phyloP scores from a whole-genome alignment of 495 filamentous ascomycete genomes.

The Mytilinidion resinicola region DNA sequence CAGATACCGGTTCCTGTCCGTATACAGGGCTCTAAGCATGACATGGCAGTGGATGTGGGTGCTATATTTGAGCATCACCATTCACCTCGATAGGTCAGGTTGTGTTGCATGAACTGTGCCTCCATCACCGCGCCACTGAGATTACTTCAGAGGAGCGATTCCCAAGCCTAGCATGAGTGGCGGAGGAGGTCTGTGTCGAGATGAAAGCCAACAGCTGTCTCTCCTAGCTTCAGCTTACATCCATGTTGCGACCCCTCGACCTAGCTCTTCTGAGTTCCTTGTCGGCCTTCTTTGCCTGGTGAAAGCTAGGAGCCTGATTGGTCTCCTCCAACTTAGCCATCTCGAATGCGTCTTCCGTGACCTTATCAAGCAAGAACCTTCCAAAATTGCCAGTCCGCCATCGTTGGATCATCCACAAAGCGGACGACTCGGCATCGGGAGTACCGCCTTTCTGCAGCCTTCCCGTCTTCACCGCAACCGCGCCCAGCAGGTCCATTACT shows the following conservation, averaged over 20 bases:
- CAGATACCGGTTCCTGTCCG: too few species aligned
- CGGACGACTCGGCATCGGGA: constrained; percentile 65
- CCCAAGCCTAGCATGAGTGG: too few species aligned
- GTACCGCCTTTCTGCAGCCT: constrained; percentile 68
- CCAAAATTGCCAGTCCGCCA: constrained; percentile 76
- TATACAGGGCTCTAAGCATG: too few species aligned
- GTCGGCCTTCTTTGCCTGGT: constrained; percentile 34
- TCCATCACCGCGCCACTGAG: too few species aligned
- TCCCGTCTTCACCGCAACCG: constrained; percentile 65
- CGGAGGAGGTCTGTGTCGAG: too few species aligned
- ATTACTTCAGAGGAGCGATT: too few species aligned
- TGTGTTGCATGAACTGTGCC: too few species aligned
- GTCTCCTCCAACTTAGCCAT: constrained; percentile 32
- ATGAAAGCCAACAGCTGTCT: too few species aligned
- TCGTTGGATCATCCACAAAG: constrained; percentile 75
- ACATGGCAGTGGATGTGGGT: too few species aligned
- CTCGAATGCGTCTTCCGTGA: constrained; percentile 52
- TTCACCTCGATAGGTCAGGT: too few species aligned
- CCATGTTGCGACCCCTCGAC: background rate
- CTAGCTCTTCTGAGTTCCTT: constrained; percentile 26
- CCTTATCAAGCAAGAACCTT: constrained; percentile 71
- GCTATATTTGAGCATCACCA: too few species aligned
- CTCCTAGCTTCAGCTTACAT: too few species aligned
- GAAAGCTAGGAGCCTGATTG: constrained; percentile 26
- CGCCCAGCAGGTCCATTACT: constrained; percentile 58